Base-by-base conservation (phyloP, 257 asterid genomes). In the Verbascum thapsus region DNA sequence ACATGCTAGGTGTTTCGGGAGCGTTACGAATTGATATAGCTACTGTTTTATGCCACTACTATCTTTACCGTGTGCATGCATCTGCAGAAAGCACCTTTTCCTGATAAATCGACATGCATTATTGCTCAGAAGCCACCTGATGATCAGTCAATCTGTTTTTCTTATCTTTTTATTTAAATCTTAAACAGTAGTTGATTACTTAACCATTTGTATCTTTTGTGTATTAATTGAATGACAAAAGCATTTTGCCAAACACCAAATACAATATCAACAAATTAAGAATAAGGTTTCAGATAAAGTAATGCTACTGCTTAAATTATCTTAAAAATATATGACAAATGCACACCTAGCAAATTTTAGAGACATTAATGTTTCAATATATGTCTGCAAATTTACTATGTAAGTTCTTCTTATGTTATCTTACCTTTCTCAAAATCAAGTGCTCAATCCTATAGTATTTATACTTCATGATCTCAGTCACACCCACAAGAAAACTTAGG, bases 11-110 rank as follows among this genome's bases (percentile, higher is more conserved):
- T 57, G 63, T 64, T 56, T 6, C 43, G 61, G 23, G 15, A 63
- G 71, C 75, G 66, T 63, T 70, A 70, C 71, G 38, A 70, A 19
- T 61, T 22, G 56, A 7, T 26, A 66, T 16, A 18, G 35, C 15
- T 51, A 42, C 53, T 34, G 44, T 45, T 37, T 38, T 32, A 12
- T 23, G 20, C 9, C 50, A 59, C 40, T 50, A 35, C 52, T 26
- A 2, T 53, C 52, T 53, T 59, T 58, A 7, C 4, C 16, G 41
- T 26, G 45, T 66, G 65, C 44, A 47, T 67, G 34, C 16, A 57
- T 35, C 40, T 20, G 59, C 32, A 19, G 38, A 45, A 34, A 47
- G 3, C 18, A 45, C 58, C 53, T 53, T 37, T 19, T 18, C 10
- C 20, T 0, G 10, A 6, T 37, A 56, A 47, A 68, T 53, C 45